Base-by-base conservation (phyloP, 2,329 filamentous ascomycete species). In the Fusarium xylarioides region DNA sequence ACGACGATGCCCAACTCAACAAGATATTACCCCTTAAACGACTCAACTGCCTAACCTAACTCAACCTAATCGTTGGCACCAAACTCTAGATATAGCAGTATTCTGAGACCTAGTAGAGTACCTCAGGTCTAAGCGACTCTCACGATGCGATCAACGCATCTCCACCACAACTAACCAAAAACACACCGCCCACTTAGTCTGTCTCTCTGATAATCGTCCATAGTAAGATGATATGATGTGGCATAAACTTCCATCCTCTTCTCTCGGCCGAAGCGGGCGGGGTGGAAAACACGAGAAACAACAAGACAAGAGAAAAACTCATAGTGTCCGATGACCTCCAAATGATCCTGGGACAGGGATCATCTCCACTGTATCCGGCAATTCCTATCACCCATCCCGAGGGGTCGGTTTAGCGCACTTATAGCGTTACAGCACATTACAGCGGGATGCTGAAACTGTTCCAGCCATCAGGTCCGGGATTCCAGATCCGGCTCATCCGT, bases 391-490 rank as follows among this genome's bases (percentile, higher is more conserved):
- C 49, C 44, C 59, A 40, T 53, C 44, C 47, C 50, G 66, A 76
- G 74, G 74, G 46, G 74, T 76, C 62, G 49, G 52, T 65, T 70
- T 76, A 76, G 63, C 50, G 57, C 26, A 54, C 65, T 63, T 61
- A 70, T 56, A 49, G 55, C 50, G 42, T 57, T 67, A 15, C 50
- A 60, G 40, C 23, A 57, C 54, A 35, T 57, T 35, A 46, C 49
- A 60, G 23, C 64, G 58, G 66, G 73, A 63, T 68, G 64, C 64
- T 69, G 57, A 57, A 64, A 53, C 52, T 54, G 67, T 77, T 74
- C 76, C 76, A 77, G 73, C 65, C 72, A 56, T 68, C 73, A 76
- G 76, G 76, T 69, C 73, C 76, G 76, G 76, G 68, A 68, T 77
- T 68, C 75, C 75, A 75, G 66, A 77, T 77, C 75, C 75, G 75